Evolutionary conservation across 2,329 filamentous ascomycete genomes (phyloP).

Genomic region (Xylaria sp.): DNA sequence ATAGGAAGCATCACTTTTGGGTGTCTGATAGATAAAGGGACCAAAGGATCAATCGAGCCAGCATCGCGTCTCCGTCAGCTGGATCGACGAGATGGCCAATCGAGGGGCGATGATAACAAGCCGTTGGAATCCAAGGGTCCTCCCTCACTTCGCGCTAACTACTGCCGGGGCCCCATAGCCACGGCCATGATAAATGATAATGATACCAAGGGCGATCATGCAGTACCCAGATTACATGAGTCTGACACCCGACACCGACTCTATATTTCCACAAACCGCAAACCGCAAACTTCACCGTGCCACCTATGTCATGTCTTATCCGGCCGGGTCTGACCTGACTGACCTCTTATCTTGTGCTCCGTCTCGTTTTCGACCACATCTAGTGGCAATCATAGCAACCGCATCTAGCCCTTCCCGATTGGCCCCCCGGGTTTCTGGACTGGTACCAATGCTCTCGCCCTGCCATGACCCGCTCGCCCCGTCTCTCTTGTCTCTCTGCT

Average conservation of each 20-base stretch:
- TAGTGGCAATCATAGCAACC: neutral
- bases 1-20: neutral
- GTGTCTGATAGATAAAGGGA: neutral
- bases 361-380: slow-evolving; percentile 14
- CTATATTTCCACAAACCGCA: slow-evolving; percentile 1
- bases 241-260: neutral
- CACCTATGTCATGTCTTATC: slow-evolving; percentile 1
- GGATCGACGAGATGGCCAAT: slow-evolving; percentile 13
- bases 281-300: neutral
- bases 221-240: too few relatives aligned
- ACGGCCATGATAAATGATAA: neutral
- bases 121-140: slow-evolving; percentile 9
- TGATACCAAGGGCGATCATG: too few relatives aligned
- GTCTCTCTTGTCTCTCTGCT: neutral
- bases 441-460: neutral
- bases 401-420: slow-evolving; percentile 7
- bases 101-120: slow-evolving; percentile 14
- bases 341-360: slow-evolving; percentile 24
- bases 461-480: neutral
- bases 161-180: slow-evolving; percentile 8
- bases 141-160: slow-evolving; percentile 18
- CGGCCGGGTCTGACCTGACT: neutral
- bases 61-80: neutral
- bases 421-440: neutral
- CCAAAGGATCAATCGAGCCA: too few relatives aligned